phyloP scores from a whole-genome alignment of 306 rosid genomes.

The Acmispon strigosus region DNA sequence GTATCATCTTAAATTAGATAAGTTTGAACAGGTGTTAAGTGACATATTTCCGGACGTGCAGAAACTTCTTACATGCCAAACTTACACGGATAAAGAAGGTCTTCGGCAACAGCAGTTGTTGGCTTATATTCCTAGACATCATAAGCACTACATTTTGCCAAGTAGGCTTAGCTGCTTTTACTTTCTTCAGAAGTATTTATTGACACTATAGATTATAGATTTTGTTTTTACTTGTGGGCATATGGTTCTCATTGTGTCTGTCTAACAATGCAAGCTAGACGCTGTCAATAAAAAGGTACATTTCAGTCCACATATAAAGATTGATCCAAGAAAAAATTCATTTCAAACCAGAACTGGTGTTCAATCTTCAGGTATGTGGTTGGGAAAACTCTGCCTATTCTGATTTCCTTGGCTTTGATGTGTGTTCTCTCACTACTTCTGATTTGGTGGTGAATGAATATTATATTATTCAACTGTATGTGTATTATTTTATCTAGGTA shows the following conservation, averaged over 20 bases:
- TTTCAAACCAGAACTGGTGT: slow-evolving; percentile 51
- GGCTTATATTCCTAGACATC: slow-evolving; percentile 81
- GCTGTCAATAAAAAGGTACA: slow-evolving; percentile 76
- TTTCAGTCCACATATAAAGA: slow-evolving; percentile 51
- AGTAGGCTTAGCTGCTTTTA: slow-evolving; percentile 41
- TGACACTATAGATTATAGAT: neutral
- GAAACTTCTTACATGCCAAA: slow-evolving; percentile 76
- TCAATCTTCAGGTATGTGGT: slow-evolving; percentile 59
- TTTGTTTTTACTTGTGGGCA: slow-evolving; percentile 20
- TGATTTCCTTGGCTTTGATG: neutral
- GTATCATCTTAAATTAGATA: neutral
- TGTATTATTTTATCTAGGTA: slow-evolving; percentile 27
- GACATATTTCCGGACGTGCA: slow-evolving; percentile 31
- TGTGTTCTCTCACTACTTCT: neutral
- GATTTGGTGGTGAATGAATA: neutral
- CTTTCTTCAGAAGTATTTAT: slow-evolving; percentile 13
- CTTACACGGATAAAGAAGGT: slow-evolving; percentile 74
- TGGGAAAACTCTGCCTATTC: neutral
- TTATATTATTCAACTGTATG: slow-evolving; percentile 5
- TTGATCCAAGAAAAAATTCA: slow-evolving; percentile 45
- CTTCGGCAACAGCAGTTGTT: slow-evolving; percentile 79
- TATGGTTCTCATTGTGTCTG: slow-evolving; percentile 13
- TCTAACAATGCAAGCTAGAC: slow-evolving; percentile 65
- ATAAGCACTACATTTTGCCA: slow-evolving; percentile 87
- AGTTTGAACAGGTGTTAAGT: slow-evolving; percentile 11